Conservation (phyloP, 495 filamentous ascomycete genomes). For the Neurospora tetrasperma region DNA sequence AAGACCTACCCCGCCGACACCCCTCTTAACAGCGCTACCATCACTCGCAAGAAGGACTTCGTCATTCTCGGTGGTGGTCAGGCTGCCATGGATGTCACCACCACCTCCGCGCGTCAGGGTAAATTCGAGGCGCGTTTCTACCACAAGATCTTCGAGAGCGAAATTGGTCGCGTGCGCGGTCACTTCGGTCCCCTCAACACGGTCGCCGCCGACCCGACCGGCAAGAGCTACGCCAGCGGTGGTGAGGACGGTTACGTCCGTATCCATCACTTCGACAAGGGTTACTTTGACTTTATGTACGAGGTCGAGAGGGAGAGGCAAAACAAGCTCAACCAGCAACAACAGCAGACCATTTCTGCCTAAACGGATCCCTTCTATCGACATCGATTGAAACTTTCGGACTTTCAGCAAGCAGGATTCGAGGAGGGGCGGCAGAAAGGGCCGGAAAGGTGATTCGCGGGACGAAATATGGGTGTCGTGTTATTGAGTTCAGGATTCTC, state of each 20-base stretch:
- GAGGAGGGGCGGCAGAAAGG: background rate
- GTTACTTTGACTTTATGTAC: slow-evolving; percentile 97
- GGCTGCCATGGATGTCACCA: slow-evolving; percentile 99
- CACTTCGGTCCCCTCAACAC: slow-evolving; percentile 87
- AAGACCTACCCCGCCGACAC: slow-evolving; percentile 91
- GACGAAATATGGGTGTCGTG: background rate
- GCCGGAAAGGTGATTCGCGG: background rate
- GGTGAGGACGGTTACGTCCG: slow-evolving; percentile 98
- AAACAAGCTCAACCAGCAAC: slow-evolving; percentile 14
- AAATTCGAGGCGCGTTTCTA: slow-evolving; percentile 99
- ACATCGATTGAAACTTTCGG: background rate
- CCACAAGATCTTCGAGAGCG: slow-evolving; percentile 97
- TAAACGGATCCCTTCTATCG: background rate
- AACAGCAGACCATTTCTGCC: background rate
- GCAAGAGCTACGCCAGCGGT: slow-evolving; percentile 83
- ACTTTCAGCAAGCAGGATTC: background rate
- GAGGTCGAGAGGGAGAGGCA: slow-evolving; percentile 75
- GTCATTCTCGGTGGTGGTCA: slow-evolving; percentile 96
- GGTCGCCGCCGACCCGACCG: slow-evolving; percentile 78
- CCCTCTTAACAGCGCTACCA: slow-evolving; percentile 88
- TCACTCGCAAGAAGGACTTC: slow-evolving; percentile 91
- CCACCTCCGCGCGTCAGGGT: slow-evolving; percentile 82
- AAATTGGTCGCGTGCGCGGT: slow-evolving; percentile 90
- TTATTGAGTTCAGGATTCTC: background rate
- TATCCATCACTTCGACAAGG: slow-evolving; percentile 96